Base-by-base conservation (phyloP, 1,284 basidiomycete species). In the Microbotryum silenes-acaulis region DNA sequence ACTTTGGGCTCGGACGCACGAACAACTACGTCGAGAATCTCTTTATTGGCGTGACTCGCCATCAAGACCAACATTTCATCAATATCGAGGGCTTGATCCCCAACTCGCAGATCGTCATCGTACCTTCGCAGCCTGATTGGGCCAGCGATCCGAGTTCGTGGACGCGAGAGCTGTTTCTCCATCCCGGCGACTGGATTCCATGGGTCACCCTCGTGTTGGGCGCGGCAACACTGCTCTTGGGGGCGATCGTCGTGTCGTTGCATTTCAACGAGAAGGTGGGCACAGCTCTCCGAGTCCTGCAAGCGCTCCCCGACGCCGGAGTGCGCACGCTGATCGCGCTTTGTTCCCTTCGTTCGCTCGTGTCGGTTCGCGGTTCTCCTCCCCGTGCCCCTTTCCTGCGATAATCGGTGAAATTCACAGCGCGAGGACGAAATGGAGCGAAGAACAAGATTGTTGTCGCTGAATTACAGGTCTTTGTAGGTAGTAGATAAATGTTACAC, bases 21-120 rank as follows among this genome's bases (percentile, higher is more conserved):
- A 99, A 99, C 78, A 99, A 99, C 76, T 99, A 99, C 77, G 91
- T 99, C 72, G 96, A 99, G 79, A 93, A 92, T 73, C 81, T 96
- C 5, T 91, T 92, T 73, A 87, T 94, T 10, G 92, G 92, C 16
- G 86, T 89, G 2, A 93, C 91, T 4, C 81, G 89, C 33, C 84
- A 88, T 67, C 77, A 80, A 6, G 51, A 72, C 25, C 70, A 76
- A 46, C 88, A 96, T 72, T 88, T 79, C 68, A 89, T 94, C 73
- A 86, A 87, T 70, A 86, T 98, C 79, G 96, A 98, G 73, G 92
- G 93, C 31, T 86, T 99, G 20, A 91, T 99, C 51, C 96, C 96
- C 1, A 98, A 99, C 75, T 94, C 91, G 6, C 92, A 94, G 72
- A 83, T 99, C 9, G 87, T 98, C n/a, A 90, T 98, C 69, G 84